A percentile compares a stretch with the other conserved stretches of the same genome.
These are phyloP conservation scores for Fusarium decemcellulare DNA, from an alignment of 2,329 filamentous ascomycete species.

Conservation along the genomic window DNA sequence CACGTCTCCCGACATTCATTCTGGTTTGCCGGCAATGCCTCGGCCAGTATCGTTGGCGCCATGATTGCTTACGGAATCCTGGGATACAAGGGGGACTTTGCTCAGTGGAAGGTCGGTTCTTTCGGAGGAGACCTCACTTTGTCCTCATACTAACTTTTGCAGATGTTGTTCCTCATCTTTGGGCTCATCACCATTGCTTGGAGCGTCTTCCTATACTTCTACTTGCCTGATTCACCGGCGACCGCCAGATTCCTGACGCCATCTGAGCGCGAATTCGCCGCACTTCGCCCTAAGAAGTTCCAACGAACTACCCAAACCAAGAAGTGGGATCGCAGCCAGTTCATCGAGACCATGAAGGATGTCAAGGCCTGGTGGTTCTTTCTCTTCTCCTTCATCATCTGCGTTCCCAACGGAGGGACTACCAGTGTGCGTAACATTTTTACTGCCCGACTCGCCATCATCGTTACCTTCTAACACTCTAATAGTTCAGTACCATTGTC, in stretches of 20 bases:
- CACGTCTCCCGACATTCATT: conserved; percentile 47
- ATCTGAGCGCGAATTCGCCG: conserved; percentile 17
- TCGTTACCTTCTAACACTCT: neutral
- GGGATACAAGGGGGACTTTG: conserved; percentile 3
- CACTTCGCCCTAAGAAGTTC: conserved; percentile 24
- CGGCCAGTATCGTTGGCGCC: conserved; percentile 44
- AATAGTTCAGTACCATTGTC: conserved; percentile 40
- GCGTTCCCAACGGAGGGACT: conserved; percentile 28
- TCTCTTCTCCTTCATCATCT: conserved; percentile 37
- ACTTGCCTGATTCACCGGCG: conserved; percentile 29
- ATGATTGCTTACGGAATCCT: conserved; percentile 42
- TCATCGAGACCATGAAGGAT: conserved; percentile 43
- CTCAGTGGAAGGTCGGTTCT: conserved; percentile 20
- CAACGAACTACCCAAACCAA: conserved; percentile 28
- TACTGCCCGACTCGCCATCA: neutral
- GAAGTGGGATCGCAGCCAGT: conserved; percentile 30
- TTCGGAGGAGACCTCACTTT: too few species aligned
- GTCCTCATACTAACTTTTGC: neutral
- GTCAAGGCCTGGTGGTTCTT: conserved; percentile 43
- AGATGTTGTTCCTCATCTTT: conserved; percentile 29
- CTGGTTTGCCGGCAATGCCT: conserved; percentile 50
- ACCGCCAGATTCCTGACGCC: conserved; percentile 37
- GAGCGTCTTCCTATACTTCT: conserved; percentile 25
- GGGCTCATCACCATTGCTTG: conserved; percentile 27
- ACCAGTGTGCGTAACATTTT: conserved; percentile 16